These are phyloP conservation scores for Mesotaenium endlicherianum DNA, from an alignment of 139 green algal genomes.

Conservation along the genomic window DNA sequence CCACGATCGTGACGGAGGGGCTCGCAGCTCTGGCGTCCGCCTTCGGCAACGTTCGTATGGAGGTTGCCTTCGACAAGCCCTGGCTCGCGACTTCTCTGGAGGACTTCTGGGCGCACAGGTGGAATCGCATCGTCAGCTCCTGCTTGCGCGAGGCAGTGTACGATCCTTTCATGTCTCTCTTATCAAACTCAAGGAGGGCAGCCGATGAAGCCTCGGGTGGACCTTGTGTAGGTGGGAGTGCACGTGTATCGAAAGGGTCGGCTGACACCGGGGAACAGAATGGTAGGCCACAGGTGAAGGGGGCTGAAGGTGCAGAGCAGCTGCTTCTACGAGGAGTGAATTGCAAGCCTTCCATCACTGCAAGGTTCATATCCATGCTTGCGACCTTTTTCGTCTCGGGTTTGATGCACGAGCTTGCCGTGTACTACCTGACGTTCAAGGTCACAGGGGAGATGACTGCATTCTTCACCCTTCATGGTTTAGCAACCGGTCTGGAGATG, in stretches of 20 bases:
- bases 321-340: too few species aligned
- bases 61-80: constrained; percentile 27
- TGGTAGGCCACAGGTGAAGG: not conserved
- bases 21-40: not conserved
- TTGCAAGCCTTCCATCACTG: too few species aligned
- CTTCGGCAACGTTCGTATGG: not conserved
- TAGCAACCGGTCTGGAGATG: constrained; percentile 9
- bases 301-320: not conserved
- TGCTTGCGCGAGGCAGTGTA: constrained; percentile 31
- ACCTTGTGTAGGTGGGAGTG: not conserved
- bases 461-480: constrained; percentile 37
- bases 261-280: not conserved
- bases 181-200: not conserved
- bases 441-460: constrained; percentile 39
- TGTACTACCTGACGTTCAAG: constrained; percentile 22
- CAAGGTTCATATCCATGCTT: constrained; percentile 11
- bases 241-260: not conserved
- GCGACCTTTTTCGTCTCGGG: constrained; percentile 39
- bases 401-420: constrained; percentile 35
- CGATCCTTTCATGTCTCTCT: not conserved
- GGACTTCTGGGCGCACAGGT: constrained; percentile 40
- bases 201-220: not conserved
- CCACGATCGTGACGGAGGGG: constrained; percentile 13
- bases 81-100: constrained; percentile 28
- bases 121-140: constrained; percentile 37